These are phyloP conservation scores for Acanthamoeba healyi DNA, from an alignment of 208 protist species.

Conservation along the genomic window DNA sequence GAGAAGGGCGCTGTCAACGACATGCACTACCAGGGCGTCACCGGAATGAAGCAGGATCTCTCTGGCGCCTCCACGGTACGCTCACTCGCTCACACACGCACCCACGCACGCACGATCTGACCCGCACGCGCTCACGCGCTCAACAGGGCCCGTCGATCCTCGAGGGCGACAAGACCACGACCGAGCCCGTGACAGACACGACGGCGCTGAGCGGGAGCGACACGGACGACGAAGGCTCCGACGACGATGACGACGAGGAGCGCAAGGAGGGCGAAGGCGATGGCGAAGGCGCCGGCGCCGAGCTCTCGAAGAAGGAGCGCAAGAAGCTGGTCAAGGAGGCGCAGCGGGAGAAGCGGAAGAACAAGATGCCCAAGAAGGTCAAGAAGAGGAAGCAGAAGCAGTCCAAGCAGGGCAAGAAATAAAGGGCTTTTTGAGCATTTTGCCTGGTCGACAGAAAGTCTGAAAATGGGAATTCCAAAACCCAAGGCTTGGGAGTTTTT, in stretches of 20 bases:
- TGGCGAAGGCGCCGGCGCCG: background rate
- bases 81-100: no score
- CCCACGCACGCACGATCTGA: background rate
- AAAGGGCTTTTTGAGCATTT: no score
- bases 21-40: constrained; percentile 31
- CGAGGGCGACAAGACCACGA: background rate
- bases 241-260: constrained; percentile 40
- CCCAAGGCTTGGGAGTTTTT: no score
- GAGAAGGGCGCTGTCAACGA: background rate
- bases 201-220: background rate
- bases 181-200: background rate
- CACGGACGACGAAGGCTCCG: constrained; percentile 9
- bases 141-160: background rate
- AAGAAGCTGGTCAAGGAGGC: constrained; percentile 35
- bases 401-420: constrained; percentile 57
- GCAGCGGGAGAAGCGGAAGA: constrained; percentile 67
- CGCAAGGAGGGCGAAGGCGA: background rate
- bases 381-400: constrained; percentile 60
- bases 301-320: constrained; percentile 50
- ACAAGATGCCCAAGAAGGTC: constrained; percentile 65
- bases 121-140: background rate
- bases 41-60: constrained; percentile 10
- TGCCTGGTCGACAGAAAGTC: no score
- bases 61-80: background rate
- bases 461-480: no score